These are phyloP conservation scores for Pseudofabraea citricarpa DNA, from an alignment of 2,329 filamentous ascomycete genomes.

Conservation along the genomic window DNA sequence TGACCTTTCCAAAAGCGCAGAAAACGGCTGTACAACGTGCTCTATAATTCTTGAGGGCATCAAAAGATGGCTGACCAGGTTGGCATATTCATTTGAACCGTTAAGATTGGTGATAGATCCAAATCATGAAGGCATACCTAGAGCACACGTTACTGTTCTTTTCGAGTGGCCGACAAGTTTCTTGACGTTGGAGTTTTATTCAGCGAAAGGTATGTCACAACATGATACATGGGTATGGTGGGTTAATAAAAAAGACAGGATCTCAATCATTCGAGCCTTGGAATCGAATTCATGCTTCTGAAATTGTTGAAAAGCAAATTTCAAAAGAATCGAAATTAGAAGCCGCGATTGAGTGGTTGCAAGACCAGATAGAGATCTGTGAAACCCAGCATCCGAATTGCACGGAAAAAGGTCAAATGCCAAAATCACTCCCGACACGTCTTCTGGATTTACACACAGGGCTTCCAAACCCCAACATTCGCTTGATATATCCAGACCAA, in stretches of 20 bases:
- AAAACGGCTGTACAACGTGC: background rate
- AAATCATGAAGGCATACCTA: background rate
- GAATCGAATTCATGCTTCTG: background rate
- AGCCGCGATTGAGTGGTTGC: background rate
- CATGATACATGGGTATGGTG: background rate
- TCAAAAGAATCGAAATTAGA: background rate
- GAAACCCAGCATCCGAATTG: background rate
- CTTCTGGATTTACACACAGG: slow-evolving; percentile 1
- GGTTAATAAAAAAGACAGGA: background rate
- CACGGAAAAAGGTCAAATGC: background rate
- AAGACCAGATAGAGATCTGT: background rate
- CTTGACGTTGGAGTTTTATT: background rate
- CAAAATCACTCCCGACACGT: background rate
- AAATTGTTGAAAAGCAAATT: background rate
- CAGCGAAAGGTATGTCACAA: background rate
- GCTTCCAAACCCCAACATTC: background rate
- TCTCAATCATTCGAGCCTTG: background rate
- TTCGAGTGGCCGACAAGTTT: background rate
- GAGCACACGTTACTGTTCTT: background rate
- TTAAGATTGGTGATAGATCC: background rate
- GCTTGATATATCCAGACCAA: background rate
- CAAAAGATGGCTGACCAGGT: background rate
- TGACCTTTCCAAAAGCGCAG: background rate
- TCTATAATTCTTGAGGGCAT: slow-evolving; percentile 3
- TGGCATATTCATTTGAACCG: background rate